Percentiles rank a stretch among this genome's conserved stretches.
Conservation (phyloP, 331 rosid genomes). For the Cydonia oblonga region DNA sequence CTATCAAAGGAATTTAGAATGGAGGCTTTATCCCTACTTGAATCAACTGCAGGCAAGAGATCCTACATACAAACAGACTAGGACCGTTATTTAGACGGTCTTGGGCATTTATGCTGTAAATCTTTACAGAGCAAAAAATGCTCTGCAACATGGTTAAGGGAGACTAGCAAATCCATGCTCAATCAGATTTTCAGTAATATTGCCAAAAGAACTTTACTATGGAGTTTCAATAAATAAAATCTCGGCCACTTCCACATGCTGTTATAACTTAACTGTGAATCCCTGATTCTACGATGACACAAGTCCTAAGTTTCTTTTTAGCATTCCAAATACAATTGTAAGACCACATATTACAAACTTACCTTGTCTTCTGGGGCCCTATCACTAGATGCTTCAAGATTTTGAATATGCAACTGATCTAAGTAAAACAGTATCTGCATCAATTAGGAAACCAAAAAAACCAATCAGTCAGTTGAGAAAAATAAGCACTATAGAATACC, state of each 20-base stretch:
- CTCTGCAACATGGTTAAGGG: not conserved
- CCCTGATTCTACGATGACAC: not conserved
- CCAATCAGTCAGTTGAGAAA: slow-evolving; percentile 13
- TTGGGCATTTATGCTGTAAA: not conserved
- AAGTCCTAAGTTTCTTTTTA: not conserved
- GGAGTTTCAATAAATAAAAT: too few species aligned
- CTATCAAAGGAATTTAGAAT: slow-evolving; percentile 39
- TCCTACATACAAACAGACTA: slow-evolving; percentile 28
- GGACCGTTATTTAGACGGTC: slow-evolving; percentile 4
- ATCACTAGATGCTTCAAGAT: slow-evolving; percentile 29
- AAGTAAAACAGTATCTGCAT: slow-evolving; percentile 55
- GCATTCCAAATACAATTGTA: not conserved
- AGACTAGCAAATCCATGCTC: not conserved
- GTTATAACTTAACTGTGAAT: too few species aligned
- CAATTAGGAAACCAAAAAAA: not conserved
- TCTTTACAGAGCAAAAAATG: not conserved
- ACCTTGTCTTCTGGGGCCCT: slow-evolving; percentile 37
- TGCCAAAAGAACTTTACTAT: not conserved
- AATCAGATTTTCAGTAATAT: not conserved
- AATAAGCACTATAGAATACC: not conserved
- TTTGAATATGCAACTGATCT: slow-evolving; percentile 54
- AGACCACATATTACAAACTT: slow-evolving; percentile 18
- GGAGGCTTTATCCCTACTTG: slow-evolving; percentile 17
- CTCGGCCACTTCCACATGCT: too few species aligned
- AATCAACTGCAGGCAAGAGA: slow-evolving; percentile 17